Percentiles rank a stretch among this genome's conserved stretches.
phyloP scores from a whole-genome alignment of 176 grass and related monocot species.

The Dendrocalamus sinicus region DNA sequence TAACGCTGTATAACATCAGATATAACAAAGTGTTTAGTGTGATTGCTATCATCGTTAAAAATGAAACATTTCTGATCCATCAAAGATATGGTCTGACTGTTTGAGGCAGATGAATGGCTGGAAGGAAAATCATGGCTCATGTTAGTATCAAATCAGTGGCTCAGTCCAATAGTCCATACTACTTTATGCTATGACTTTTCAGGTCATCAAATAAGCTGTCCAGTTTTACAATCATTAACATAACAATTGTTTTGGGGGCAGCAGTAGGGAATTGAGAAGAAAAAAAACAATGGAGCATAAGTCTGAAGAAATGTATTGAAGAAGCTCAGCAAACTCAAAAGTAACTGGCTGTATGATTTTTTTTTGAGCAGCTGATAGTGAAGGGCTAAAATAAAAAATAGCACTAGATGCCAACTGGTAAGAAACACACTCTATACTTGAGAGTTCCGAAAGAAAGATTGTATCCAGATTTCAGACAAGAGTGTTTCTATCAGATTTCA shows the following conservation, averaged over 20 bases:
- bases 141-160: neutral
- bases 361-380: neutral
- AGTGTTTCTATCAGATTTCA: neutral
- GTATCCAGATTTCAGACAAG: neutral
- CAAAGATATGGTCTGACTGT: neutral
- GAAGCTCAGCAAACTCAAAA: neutral
- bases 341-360: neutral
- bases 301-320: neutral
- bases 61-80: neutral
- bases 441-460: neutral
- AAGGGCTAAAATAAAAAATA: neutral
- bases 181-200: neutral
- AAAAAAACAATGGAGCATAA: neutral
- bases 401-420: neutral
- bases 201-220: neutral
- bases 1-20: neutral
- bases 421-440: neutral
- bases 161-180: neutral
- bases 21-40: neutral
- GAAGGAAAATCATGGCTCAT: neutral
- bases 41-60: neutral
- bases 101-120: neutral
- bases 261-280: neutral
- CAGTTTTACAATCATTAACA: conserved; percentile 4
- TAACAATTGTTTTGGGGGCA: neutral